Base-by-base conservation (phyloP, 352 stramenopile species). In the Thraustochytrium sp. region DNA sequence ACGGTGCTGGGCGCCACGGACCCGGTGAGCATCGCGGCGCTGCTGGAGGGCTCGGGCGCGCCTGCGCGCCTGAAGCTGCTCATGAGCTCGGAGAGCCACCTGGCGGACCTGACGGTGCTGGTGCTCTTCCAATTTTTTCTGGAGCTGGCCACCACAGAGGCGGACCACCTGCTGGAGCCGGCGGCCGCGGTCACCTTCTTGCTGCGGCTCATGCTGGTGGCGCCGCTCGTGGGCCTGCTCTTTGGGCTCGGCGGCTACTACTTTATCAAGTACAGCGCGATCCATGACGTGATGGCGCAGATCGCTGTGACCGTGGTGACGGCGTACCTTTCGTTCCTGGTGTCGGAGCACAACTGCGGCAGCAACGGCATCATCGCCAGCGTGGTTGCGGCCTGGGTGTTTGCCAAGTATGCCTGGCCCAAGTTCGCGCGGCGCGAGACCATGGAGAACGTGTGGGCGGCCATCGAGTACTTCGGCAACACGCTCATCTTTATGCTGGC, bases 401-500 rank as follows among this genome's bases (percentile, higher is more conserved):
- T 85, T 8, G 76, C 76, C 40, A 53, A 56, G 29, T 80, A 65
- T 49, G 61, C 34, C 34, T 80, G 62, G 61, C 54, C 55, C 34
- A 40, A 68, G 48, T 53, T 85, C 2, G 31, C 29, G 4, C 2
- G 18, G 44, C 40, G 26, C 3, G 61, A 85, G 31, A 80, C 76
- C 46, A 77, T 77, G 62, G 55, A 87, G 38, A 40, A 86, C 31
- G 84, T 90, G 18, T 90, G 87, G 87, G 26, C 59, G 31, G 59
- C 85, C 3, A 36, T 90, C 8, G 85, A 85, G 3, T 90, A 86
- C 62, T 18, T 88, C 26, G 73, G 46, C 29, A 88, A 88, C 76
- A 88, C 86, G 13, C 61, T 88, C 29, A 86, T 88, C 29, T 88
- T 88, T 59, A 31, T 88, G 8, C 59, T 87, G 9, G 84, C 80